Base-by-base conservation (phyloP, 73 alveolate genomes). In the Effrenium voratum region DNA sequence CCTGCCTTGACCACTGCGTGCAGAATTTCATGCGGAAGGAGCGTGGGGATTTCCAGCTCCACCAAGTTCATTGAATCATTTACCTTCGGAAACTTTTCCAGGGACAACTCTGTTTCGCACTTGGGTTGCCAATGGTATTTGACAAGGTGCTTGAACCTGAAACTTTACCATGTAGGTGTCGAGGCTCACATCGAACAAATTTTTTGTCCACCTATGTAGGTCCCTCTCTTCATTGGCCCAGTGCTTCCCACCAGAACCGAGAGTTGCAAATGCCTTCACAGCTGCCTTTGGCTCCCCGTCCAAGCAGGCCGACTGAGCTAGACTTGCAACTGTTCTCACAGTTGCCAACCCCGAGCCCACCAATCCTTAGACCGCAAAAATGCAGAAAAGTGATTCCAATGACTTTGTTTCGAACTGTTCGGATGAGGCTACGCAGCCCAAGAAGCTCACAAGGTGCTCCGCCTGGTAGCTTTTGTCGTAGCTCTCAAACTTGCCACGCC, bases 21-120 rank as follows among this genome's bases (percentile, higher is more conserved):
- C 32, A 85, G 43, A 41, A 85, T 63, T 47, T 85, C 94, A 60
- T 85, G 94, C 26, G 82, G 94, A 13, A 85, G 59, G 45, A 85
- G 80, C 1, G 30, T 32, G 26, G 94, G 81, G 8, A 85, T 60
- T 15, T 41, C 59, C 55, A 41, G 2, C 2, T 76, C 59, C 57
- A 40, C 86, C 2, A 49, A 2, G 34, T 80, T 47, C 8, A 2
- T 34, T 32, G 91, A 47, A 32, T 46, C 70, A 12, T 28, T 5
- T 6, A 80, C 91, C 91, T 80, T 44, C 38, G 45, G 16, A 28
- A 0, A 22, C 12, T 49, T 38, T 75, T 32, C 12, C 2, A 66
- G 77, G 77, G 5, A 63, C 36, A 75, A 19, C 16, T 19, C 34
- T 10, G 15, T 19, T 60, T 4, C 16, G 15, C 30, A 8, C 30